Base-by-base conservation (phyloP, 257 asterid genomes). In the Eustoma russellianum region DNA sequence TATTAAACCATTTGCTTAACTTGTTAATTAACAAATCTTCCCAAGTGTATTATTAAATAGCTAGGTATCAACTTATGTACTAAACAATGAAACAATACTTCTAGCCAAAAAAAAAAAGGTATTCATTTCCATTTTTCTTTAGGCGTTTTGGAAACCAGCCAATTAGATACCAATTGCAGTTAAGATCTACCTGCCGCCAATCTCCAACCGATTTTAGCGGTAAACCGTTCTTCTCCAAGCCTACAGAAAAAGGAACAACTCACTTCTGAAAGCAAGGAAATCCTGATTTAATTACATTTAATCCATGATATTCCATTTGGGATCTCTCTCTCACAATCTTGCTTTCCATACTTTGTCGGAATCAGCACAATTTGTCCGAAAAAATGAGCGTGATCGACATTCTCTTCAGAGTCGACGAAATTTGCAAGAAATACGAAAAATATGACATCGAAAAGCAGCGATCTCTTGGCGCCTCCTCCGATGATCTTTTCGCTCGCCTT, bases 321-420 rank as follows among this genome's bases (percentile, higher is more conserved):
- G 16, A 64, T 61, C 53, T 64, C 63, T 35, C 62, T 46, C 72
- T 59, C 53, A 30, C 33, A 24, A 18, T 41, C 44, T 46, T 30
- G 19, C 49, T 55, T 57, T 66, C 3, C 30, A 24, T 2, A 24
- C 30, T 24, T 46, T 16, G 51, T 41, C 43, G 57, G 50, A 10
- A 24, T 50, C 56, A 46, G 60, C 35, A 6, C 3, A 57, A 24
- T 24, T 24, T 24, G 30, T 2, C 30, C 30, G 17, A 7, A 57
- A 85, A 75, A 53, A 91, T 84, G 95, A 84, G 93, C 60, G 88
- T 82, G 56, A 83, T 84, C 56, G 97, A 87, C 63, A 79, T 87
- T 60, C 66, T 88, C 62, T 79, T 82, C 72, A 59, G 98, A 67
- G 80, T 91, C 1, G 95, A 91, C 12, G 60, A 66, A 10, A 82